These are phyloP conservation scores for Melampsora americana DNA, from an alignment of 1,284 basidiomycete genomes.

Conservation along the genomic window DNA sequence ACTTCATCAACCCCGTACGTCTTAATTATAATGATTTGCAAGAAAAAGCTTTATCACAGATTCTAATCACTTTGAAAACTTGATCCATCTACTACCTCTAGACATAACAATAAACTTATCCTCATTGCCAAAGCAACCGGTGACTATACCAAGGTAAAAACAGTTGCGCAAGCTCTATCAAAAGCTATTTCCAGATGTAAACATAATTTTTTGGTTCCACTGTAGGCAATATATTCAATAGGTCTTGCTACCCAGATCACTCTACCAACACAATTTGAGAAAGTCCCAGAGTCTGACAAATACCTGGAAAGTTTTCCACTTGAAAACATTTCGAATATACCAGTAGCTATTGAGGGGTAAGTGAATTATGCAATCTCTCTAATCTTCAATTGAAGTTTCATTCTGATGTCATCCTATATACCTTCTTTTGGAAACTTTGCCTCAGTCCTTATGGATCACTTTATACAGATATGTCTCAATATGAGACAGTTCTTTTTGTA, in stretches of 20 bases:
- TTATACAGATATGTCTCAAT: slow-evolving; percentile 17
- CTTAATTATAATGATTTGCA: background rate
- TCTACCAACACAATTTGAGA: background rate
- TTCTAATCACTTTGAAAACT: background rate
- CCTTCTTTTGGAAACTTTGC: no score
- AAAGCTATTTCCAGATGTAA: background rate
- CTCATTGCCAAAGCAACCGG: slow-evolving; percentile 19
- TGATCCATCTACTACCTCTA: background rate
- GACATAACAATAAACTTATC: background rate
- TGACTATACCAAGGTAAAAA: slow-evolving; percentile 20
- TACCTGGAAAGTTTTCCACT: no score
- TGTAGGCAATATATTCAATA: background rate
- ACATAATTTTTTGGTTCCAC: background rate
- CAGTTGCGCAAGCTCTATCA: no score
- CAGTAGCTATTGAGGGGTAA: slow-evolving; percentile 20
- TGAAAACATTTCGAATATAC: no score
- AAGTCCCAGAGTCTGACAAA: background rate
- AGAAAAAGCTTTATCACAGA: background rate
- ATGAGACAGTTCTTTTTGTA: slow-evolving; percentile 25
- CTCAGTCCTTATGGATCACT: slow-evolving; percentile 21
- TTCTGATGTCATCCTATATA: no score
- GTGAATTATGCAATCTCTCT: background rate
- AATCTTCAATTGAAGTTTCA: no score
- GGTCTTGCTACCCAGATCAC: background rate
- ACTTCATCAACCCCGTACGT: slow-evolving; percentile 14